phyloP scores from a whole-genome alignment of 2,329 filamentous ascomycete species.

The Lasiodiplodia citricola region DNA sequence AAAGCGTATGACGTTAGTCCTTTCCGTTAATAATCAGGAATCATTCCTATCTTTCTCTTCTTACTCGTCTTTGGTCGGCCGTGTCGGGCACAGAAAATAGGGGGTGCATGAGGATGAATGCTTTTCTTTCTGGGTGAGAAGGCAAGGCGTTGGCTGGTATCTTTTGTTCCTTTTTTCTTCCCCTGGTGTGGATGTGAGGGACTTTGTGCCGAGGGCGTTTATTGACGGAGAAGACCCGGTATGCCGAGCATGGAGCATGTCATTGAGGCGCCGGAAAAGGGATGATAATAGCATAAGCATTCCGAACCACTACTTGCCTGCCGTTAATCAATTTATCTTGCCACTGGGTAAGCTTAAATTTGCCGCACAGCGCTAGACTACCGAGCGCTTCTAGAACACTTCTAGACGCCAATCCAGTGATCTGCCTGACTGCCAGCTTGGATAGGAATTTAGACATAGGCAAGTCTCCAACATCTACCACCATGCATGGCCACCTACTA shows the following conservation, averaged over 20 bases:
- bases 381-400: not conserved
- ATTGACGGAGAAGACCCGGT: not conserved
- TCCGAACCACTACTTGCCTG: not conserved
- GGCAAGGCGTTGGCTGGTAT: slow-evolving; percentile 12
- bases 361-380: not conserved
- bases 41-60: not conserved
- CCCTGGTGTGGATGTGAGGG: not conserved
- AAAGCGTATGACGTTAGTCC: slow-evolving; percentile 1
- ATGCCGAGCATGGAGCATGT: slow-evolving; percentile 1
- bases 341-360: slow-evolving; percentile 1
- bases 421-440: not conserved
- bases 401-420: not conserved
- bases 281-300: not conserved
- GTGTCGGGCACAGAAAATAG: not conserved
- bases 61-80: not conserved
- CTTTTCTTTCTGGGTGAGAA: not conserved
- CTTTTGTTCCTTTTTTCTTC: not conserved
- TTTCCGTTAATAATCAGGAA: slow-evolving; percentile 4
- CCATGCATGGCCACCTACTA: too few species aligned
- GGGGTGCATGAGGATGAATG: not conserved
- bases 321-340: not conserved
- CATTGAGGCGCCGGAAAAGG: not conserved
- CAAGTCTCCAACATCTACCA: too few species aligned
- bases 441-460: not conserved
- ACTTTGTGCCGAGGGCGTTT: not conserved